A percentile compares a stretch with the other conserved stretches of the same genome.
phyloP scores from a whole-genome alignment of 495 filamentous ascomycete genomes.

The Penicillium riverlandense region DNA sequence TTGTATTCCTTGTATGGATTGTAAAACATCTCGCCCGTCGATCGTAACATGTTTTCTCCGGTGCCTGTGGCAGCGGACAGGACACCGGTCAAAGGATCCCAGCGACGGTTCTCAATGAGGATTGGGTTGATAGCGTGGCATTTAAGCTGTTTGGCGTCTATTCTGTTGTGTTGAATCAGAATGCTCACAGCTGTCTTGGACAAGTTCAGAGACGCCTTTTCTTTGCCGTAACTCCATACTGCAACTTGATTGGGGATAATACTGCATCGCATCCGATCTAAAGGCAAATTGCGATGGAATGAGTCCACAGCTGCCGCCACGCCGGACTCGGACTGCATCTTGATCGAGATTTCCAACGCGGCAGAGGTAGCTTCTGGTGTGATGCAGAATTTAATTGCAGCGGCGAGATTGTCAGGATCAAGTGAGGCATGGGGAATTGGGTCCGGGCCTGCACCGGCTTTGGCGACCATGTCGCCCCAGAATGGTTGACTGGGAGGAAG shows the following conservation, averaged over 20 bases:
- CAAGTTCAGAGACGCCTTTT: slow-evolving; percentile 41
- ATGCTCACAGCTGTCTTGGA: slow-evolving; percentile 62
- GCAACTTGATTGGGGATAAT: slow-evolving; percentile 62
- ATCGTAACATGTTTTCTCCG: slow-evolving; percentile 4
- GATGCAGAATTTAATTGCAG: slow-evolving; percentile 64
- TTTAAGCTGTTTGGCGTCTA: slow-evolving; percentile 57
- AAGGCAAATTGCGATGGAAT: slow-evolving; percentile 59
- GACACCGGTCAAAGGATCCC: slow-evolving; percentile 38
- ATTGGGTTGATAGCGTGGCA: slow-evolving; percentile 14
- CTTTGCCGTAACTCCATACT: slow-evolving; percentile 56
- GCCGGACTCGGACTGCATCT: slow-evolving; percentile 64
- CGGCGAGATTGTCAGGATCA: slow-evolving; percentile 55
- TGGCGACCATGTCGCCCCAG: slow-evolving; percentile 63
- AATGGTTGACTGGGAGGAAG: slow-evolving; percentile 52
- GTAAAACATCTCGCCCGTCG: slow-evolving; percentile 11
- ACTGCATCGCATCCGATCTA: slow-evolving; percentile 65
- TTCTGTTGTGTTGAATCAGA: slow-evolving; percentile 48
- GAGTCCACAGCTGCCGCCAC: slow-evolving; percentile 63
- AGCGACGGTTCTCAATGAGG: slow-evolving; percentile 17
- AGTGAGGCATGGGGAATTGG: slow-evolving; percentile 61
- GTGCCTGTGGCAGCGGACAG: slow-evolving; percentile 7
- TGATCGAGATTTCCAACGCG: slow-evolving; percentile 51
- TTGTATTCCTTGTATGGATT: slow-evolving; percentile 13
- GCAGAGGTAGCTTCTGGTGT: slow-evolving; percentile 49
- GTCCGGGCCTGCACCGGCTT: slow-evolving; percentile 53